phyloP scores from a whole-genome alignment of 2,329 filamentous ascomycete species.

The Calonectria crousiana region DNA sequence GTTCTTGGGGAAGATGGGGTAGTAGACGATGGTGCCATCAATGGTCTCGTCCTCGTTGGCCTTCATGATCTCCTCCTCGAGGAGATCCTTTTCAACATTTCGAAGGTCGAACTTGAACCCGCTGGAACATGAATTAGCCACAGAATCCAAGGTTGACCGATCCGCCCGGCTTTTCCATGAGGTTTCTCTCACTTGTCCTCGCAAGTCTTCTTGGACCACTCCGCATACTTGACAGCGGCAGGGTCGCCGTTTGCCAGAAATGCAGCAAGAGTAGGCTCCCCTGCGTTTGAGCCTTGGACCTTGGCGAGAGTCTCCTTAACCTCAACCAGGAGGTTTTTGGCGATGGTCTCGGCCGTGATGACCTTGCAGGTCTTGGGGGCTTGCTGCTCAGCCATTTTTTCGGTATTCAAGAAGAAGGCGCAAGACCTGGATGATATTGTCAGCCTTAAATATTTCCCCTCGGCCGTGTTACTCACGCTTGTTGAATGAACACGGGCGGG shows the following conservation, averaged over 20 bases:
- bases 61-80: slow-evolving; percentile 88
- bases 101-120: slow-evolving; percentile 92
- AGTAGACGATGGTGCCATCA: slow-evolving; percentile 97
- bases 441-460: slow-evolving; percentile 13
- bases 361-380: slow-evolving; percentile 87
- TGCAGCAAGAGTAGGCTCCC: slow-evolving; percentile 83
- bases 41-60: slow-evolving; percentile 84
- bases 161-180: slow-evolving; percentile 32
- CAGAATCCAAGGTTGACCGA: slow-evolving; percentile 31
- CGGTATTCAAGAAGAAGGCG: slow-evolving; percentile 1
- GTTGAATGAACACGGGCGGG: slow-evolving; percentile 27
- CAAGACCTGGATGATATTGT: slow-evolving; percentile 13
- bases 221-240: slow-evolving; percentile 91
- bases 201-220: slow-evolving; percentile 97
- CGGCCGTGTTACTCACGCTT: slow-evolving; percentile 28
- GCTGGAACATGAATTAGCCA: slow-evolving; percentile 60
- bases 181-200: slow-evolving; percentile 84
- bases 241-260: slow-evolving; percentile 95
- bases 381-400: slow-evolving; percentile 47
- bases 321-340: slow-evolving; percentile 83
- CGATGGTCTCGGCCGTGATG: slow-evolving; percentile 87
- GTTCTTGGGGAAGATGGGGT: slow-evolving; percentile 89
- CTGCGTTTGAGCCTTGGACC: slow-evolving; percentile 68
- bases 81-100: slow-evolving; percentile 84
- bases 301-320: slow-evolving; percentile 81